Percentiles rank a stretch among this genome's conserved stretches.
These are phyloP conservation scores for Fusarium circinatum DNA, from an alignment of 2,329 filamentous ascomycete genomes.

Conservation along the genomic window DNA sequence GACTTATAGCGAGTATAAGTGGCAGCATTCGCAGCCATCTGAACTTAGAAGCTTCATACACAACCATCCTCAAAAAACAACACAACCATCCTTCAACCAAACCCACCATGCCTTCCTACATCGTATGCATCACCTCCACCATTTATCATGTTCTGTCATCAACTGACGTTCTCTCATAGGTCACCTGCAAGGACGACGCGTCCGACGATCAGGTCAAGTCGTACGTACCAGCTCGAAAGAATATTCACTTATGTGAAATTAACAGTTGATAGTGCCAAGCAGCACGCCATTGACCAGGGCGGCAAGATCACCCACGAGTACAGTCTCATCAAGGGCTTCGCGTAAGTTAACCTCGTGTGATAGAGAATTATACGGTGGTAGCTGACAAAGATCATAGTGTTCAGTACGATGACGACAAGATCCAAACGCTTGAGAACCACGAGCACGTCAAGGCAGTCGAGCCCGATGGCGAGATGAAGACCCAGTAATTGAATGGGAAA, in stretches of 20 bases:
- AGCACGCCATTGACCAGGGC: constrained; percentile 77
- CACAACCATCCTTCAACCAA: constrained; percentile 23
- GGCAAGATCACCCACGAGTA: constrained; percentile 88
- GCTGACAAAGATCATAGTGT: constrained; percentile 64
- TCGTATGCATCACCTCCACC: constrained; percentile 53
- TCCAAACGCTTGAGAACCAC: constrained; percentile 73
- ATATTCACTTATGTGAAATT: background rate
- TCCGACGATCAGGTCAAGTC: constrained; percentile 72
- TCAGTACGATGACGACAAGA: constrained; percentile 72
- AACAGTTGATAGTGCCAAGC: constrained; percentile 72
- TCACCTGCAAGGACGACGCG: constrained; percentile 81
- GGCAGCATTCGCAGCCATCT: constrained; percentile 31
- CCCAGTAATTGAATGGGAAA: constrained; percentile 64
- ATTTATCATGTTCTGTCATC: background rate
- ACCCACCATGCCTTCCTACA: constrained; percentile 65
- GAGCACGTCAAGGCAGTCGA: constrained; percentile 81
- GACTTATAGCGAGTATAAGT: constrained; percentile 38
- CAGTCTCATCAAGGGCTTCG: constrained; percentile 89
- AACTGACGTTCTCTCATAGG: constrained; percentile 59
- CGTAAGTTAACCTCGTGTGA: constrained; percentile 66
- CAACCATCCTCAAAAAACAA: constrained; percentile 21
- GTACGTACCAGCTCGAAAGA: constrained; percentile 56
- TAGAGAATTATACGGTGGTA: background rate
- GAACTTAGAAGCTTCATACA: constrained; percentile 25
- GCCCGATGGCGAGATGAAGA: constrained; percentile 74